Evolutionary conservation across 1,139 yeast genomes (phyloP).

Genomic region (Scheffersomyces lignicola): DNA sequence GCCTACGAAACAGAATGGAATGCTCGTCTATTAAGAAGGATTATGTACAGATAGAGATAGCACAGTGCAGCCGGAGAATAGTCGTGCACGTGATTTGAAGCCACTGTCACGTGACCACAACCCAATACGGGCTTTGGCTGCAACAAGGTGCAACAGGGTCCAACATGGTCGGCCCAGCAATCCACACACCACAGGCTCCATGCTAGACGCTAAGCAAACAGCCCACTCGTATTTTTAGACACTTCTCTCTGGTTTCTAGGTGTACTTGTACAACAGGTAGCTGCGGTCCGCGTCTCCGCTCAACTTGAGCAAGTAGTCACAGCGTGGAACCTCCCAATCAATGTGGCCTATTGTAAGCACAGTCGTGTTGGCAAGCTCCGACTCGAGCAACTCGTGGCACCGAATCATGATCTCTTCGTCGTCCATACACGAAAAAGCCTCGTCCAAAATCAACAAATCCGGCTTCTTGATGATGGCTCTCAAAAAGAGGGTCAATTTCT

Average conservation of each 20-base stretch:
- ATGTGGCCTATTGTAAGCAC: constrained; percentile 80
- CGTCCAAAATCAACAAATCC: constrained; percentile 77
- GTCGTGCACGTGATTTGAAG: too few species aligned
- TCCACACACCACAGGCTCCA: too few species aligned
- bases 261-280: constrained; percentile 19
- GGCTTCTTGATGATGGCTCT: constrained; percentile 80
- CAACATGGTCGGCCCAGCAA: too few species aligned
- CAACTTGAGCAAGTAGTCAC: constrained; percentile 36
- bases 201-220: too few species aligned
- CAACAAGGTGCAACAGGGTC: too few species aligned
- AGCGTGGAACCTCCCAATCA: constrained; percentile 42
- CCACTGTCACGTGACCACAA: too few species aligned
- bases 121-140: too few species aligned
- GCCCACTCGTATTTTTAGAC: not conserved
- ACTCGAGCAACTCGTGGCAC: constrained; percentile 65
- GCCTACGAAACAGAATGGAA: too few species aligned
- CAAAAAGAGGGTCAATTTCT: constrained; percentile 73
- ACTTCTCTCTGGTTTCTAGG: not conserved
- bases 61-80: too few species aligned
- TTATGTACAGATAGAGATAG: too few species aligned
- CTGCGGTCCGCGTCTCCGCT: constrained; percentile 32
- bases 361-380: constrained; percentile 57
- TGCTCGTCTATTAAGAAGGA: too few species aligned
- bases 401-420: constrained; percentile 54
- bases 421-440: constrained; percentile 91